Evolutionary conservation across 768 basidiomycete species (phyloP), one percentile per base, ranked within the genome.

Genomic region (Lactarius indigo): DNA sequence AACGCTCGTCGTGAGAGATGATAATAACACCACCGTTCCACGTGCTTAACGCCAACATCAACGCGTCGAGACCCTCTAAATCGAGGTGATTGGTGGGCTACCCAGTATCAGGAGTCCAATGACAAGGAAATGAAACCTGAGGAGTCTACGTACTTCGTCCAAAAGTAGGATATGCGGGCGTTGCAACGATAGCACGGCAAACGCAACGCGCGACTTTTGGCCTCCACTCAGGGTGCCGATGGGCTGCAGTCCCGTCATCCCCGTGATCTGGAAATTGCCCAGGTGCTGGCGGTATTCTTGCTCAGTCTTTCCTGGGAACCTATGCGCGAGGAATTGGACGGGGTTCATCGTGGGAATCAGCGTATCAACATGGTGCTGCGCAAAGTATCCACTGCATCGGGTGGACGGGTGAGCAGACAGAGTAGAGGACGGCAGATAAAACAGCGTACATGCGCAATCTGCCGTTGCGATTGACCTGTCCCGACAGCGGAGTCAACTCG

Each of bases 201-300:
- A 98, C 1, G 95, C 94, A 17, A 98, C 96, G 71, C 96, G 89
- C 65, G 90, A 92, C 77, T 98, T 98, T 74, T 98, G 96, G 75
- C 96, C 96, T 76, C 96, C 96, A 72, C 90, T 92, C 15, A 98
- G 78, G 0, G 96, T 98, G 28, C 88, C 93, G 70, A 98, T 98
- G 67, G 84, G 79, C 74, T 98, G 96, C 71, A 98, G 76, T 37
- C 92, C 91, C 1, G 95, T 96, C 87, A 96, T 89, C 52, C 95
- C 94, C 67, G 92, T 97, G 72, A 98, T 96, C 72, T 97, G 96
- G 80, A 98, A 97, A 65, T 96, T 94, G 7, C 96, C 97, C 15
- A 99, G 82, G 78, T 98, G 97, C n/a, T 79, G 76, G 68, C 97
- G 85, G 76, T 98, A 98, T 75, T 98, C 97, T 76, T 98, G 96